Conservation (phyloP, 495 filamentous ascomycete species). For the Daldinia concentrica region DNA sequence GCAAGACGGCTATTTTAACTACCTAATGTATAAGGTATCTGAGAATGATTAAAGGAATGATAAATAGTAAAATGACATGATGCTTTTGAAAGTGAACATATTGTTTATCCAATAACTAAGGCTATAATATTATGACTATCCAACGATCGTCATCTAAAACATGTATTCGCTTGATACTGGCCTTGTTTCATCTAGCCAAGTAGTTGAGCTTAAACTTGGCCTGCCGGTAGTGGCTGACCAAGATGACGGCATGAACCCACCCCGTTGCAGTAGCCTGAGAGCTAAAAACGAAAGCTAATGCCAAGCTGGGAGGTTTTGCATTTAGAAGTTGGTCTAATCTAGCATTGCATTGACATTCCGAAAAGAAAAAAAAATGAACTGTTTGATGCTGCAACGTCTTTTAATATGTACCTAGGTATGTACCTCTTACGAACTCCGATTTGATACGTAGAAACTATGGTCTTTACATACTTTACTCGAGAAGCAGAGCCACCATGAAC, state of each 20-base stretch:
- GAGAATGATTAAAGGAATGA: too few species aligned
- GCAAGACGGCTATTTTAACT: not conserved
- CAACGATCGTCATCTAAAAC: conserved; percentile 3
- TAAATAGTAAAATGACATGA: too few species aligned
- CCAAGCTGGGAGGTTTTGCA: not conserved
- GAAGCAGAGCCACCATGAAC: not conserved
- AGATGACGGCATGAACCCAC: conserved; percentile 36
- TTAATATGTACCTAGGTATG: not conserved
- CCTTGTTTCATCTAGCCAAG: conserved; percentile 7
- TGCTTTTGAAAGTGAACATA: too few species aligned
- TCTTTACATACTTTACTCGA: not conserved
- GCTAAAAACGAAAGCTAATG: conserved; percentile 8
- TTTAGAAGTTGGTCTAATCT: not conserved
- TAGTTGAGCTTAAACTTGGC: conserved; percentile 31
- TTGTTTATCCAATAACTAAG: too few species aligned
- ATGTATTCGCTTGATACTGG: not conserved
- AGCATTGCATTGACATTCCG: not conserved
- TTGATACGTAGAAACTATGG: not conserved
- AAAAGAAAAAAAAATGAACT: not conserved
- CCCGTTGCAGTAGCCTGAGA: conserved; percentile 5
- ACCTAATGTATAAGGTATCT: too few species aligned
- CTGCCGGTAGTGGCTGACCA: conserved; percentile 23
- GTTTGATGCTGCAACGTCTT: not conserved
- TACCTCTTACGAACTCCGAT: not conserved
- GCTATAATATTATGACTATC: not conserved